Percentiles rank a stretch among this genome's conserved stretches.
Evolutionary conservation across 768 basidiomycete genomes (phyloP).

Genomic region (Hericium alpestre): DNA sequence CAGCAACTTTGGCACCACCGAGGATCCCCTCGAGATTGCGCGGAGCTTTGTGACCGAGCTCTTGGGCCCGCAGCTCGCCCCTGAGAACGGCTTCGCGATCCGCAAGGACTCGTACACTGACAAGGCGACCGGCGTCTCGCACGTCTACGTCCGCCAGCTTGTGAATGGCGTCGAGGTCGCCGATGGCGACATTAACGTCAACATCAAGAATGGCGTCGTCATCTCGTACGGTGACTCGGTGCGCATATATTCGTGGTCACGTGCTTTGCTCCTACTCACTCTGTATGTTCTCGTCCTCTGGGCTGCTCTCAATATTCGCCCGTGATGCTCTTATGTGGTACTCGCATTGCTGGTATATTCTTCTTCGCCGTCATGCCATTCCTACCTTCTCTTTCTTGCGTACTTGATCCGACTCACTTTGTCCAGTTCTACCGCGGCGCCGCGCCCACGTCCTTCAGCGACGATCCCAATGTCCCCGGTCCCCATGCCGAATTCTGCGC

Average conservation of each 20-base stretch:
- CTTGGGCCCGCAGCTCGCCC: conserved; percentile 27
- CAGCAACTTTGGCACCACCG: conserved; percentile 11
- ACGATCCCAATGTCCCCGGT: conserved; percentile 17
- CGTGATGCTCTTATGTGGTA: no score
- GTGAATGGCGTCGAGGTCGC: conserved; percentile 80
- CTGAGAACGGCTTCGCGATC: conserved; percentile 40
- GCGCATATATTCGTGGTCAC: conserved; percentile 15
- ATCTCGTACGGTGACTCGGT: conserved; percentile 86
- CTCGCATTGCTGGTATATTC: no score
- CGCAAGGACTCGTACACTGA: conserved; percentile 86
- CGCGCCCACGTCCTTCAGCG: conserved; percentile 28
- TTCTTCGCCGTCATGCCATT: no score
- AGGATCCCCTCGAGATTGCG: conserved; percentile 54
- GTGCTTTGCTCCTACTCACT: neutral
- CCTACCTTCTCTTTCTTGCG: no score
- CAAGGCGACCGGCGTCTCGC: conserved; percentile 72
- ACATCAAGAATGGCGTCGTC: conserved; percentile 75
- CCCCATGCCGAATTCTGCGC: conserved; percentile 47
- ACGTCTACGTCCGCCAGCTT: conserved; percentile 80
- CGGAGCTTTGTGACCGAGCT: conserved; percentile 46
- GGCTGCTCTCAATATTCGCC: no score
- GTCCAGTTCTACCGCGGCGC: conserved; percentile 65
- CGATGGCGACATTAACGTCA: conserved; percentile 89
- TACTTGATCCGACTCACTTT: no score
- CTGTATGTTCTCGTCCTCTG: no score